Percentiles rank a stretch among this genome's conserved stretches.
Evolutionary conservation across 495 filamentous ascomycete species (phyloP).

Genomic region (Penicillium chermesinum): DNA sequence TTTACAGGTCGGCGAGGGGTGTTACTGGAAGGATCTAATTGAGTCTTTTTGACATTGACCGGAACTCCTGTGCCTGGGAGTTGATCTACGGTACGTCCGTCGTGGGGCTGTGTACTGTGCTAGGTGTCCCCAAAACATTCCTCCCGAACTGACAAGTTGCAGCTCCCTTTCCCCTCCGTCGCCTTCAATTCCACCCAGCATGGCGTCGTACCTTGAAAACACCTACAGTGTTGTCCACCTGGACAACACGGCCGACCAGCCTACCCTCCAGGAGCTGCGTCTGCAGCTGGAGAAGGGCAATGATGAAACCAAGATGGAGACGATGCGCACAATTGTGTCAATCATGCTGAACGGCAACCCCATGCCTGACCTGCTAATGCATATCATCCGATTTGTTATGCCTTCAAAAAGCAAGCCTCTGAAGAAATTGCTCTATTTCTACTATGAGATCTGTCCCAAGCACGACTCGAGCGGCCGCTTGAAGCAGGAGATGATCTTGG

Average conservation of each 20-base stretch:
- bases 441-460: conserved; percentile 98
- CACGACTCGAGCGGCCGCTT: conserved; percentile 85
- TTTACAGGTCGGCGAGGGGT: conserved; percentile 40
- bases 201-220: conserved; percentile 91
- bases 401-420: conserved; percentile 92
- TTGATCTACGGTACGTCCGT: conserved; percentile 23
- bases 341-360: conserved; percentile 98
- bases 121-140: conserved; percentile 31
- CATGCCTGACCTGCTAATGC: conserved; percentile 93
- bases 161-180: conserved; percentile 32
- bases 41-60: conserved; percentile 19
- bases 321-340: conserved; percentile 95
- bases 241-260: conserved; percentile 92
- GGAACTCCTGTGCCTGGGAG: conserved; percentile 24
- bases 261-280: conserved; percentile 83
- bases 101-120: conserved; percentile 13
- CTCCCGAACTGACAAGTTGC: conserved; percentile 36
- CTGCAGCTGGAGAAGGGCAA: conserved; percentile 94
- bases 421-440: conserved; percentile 98
- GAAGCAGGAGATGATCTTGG: conserved; percentile 99
- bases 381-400: conserved; percentile 99
- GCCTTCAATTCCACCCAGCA: conserved; percentile 47
- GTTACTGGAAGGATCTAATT: conserved; percentile 28
- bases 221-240: conserved; percentile 91
- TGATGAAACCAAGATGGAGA: conserved; percentile 95